These are phyloP conservation scores for Neofusicoccum sp. DNA, from an alignment of 2,329 filamentous ascomycete genomes.

Conservation along the genomic window DNA sequence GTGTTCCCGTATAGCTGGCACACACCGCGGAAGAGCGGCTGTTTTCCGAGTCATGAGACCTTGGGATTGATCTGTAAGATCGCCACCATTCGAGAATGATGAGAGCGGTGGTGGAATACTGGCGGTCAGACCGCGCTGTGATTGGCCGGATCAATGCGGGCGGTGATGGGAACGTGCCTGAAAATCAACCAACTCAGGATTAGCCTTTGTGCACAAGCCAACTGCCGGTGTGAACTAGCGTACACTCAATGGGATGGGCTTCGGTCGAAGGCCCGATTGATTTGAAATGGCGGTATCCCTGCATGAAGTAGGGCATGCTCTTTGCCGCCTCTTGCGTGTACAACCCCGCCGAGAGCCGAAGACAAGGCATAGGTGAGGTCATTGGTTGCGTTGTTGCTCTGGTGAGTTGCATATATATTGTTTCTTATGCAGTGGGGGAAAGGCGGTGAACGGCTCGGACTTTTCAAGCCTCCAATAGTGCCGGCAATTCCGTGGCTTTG, in stretches of 20 bases:
- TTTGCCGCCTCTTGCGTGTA: background rate
- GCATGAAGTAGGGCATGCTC: constrained; percentile 3
- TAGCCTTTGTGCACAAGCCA: constrained; percentile 1
- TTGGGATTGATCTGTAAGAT: background rate
- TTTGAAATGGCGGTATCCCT: constrained; percentile 15
- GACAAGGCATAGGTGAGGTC: too few relatives aligned
- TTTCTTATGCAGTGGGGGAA: too few relatives aligned
- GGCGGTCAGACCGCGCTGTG: constrained; percentile 8
- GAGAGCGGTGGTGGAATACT: background rate
- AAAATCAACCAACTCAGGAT: background rate
- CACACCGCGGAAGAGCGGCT: constrained; percentile 7
- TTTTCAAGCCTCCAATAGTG: too few relatives aligned
- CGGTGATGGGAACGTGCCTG: constrained; percentile 6
- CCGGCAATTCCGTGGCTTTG: too few relatives aligned
- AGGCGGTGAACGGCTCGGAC: too few relatives aligned
- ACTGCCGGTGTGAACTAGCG: constrained; percentile 9
- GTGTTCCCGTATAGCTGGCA: constrained; percentile 4
- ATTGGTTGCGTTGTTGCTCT: too few relatives aligned
- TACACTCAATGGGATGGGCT: background rate
- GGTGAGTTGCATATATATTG: too few relatives aligned
- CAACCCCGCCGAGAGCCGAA: too few relatives aligned
- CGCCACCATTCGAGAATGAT: background rate
- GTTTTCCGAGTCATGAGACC: background rate
- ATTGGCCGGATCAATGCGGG: constrained; percentile 1
- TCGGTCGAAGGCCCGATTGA: background rate